Conservation (phyloP, 2,329 filamentous ascomycete species). For the Fusarium sp. region DNA sequence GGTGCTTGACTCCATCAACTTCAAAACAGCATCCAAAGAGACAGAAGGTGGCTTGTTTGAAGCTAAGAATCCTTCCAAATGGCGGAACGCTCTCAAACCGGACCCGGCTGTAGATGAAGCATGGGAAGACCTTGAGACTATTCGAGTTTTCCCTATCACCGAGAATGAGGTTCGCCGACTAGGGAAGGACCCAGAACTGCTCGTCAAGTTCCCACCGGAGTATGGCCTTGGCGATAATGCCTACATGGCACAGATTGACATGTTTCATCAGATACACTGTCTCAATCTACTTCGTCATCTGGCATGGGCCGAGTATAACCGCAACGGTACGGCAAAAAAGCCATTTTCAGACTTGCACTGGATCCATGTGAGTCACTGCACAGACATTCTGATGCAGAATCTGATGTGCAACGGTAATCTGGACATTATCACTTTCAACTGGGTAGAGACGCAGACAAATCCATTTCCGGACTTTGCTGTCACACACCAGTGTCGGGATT, state of each 20-base stretch:
- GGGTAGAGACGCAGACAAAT: slow-evolving; percentile 16
- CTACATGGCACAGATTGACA: slow-evolving; percentile 17
- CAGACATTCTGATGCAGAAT: slow-evolving; percentile 21
- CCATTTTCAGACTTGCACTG: slow-evolving; percentile 14
- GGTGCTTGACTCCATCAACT: slow-evolving; percentile 2
- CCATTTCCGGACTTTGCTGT: slow-evolving; percentile 20
- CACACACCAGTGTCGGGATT: slow-evolving; percentile 14
- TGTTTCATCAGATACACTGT: slow-evolving; percentile 23
- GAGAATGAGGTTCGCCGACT: slow-evolving; percentile 8
- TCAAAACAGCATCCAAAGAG: neutral
- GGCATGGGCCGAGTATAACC: slow-evolving; percentile 10
- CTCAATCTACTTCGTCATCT: slow-evolving; percentile 13
- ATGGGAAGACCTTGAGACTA: slow-evolving; percentile 19
- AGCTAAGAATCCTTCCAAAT: slow-evolving; percentile 13
- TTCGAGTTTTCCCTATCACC: slow-evolving; percentile 12
- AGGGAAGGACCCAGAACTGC: slow-evolving; percentile 15
- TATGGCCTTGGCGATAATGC: slow-evolving; percentile 15
- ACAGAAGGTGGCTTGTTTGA: slow-evolving; percentile 15
- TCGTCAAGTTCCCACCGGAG: slow-evolving; percentile 14
- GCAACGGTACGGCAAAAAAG: slow-evolving; percentile 13
- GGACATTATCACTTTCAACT: slow-evolving; percentile 19
- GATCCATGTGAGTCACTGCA: slow-evolving; percentile 17
- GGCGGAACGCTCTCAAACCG: slow-evolving; percentile 7
- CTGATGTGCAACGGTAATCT: slow-evolving; percentile 10
- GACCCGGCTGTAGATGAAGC: slow-evolving; percentile 13